A percentile compares a stretch with the other conserved stretches of the same genome.
These are phyloP conservation scores for Solanum chaucha DNA, from an alignment of 257 asterid species.

Conservation along the genomic window DNA sequence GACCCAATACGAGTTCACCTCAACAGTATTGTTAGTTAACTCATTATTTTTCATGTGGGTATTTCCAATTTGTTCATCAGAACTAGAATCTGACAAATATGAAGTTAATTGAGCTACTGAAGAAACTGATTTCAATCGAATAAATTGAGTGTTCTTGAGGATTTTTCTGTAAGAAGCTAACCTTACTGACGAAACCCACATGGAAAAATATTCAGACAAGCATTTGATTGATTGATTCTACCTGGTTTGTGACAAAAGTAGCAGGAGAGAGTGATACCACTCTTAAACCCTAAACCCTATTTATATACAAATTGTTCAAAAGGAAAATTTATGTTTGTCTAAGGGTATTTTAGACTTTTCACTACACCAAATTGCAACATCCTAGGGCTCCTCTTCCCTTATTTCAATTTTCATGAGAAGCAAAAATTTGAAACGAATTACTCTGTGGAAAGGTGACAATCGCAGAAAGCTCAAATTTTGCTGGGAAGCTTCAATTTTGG, in stretches of 20 bases:
- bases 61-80: constrained; percentile 24
- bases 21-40: constrained; percentile 2
- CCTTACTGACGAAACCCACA: constrained; percentile 43
- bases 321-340: too few relatives aligned
- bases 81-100: constrained; percentile 35
- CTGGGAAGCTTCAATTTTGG: background rate
- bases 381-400: background rate
- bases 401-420: background rate
- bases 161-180: constrained; percentile 22
- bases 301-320: background rate
- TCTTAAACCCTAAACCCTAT: background rate
- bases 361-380: background rate
- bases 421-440: background rate
- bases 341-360: background rate
- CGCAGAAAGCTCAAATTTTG: background rate
- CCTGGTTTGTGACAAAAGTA: background rate
- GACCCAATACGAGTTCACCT: constrained; percentile 28
- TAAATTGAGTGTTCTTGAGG: constrained; percentile 15
- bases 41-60: background rate
- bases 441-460: background rate
- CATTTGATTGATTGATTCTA: background rate
- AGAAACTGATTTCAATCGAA: constrained; percentile 34
- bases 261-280: background rate
- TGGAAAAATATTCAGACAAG: constrained; percentile 12
- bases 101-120: constrained; percentile 54